These are phyloP conservation scores for Candida frijolesensis DNA, from an alignment of 1,139 yeast species.

Conservation along the genomic window DNA sequence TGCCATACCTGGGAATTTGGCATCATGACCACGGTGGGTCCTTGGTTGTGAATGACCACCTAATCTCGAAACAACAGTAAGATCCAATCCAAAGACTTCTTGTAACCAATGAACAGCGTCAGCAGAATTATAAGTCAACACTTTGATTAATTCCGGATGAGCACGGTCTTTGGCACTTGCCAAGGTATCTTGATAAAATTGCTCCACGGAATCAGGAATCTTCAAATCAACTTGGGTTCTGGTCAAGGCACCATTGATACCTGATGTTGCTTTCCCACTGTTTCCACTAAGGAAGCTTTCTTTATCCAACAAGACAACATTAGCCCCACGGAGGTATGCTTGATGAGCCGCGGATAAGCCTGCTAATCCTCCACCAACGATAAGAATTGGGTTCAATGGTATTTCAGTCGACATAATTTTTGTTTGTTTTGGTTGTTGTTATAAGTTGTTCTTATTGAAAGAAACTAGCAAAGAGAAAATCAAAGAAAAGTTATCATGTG, in stretches of 20 bases:
- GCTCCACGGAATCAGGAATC: constrained; percentile 57
- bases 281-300: constrained; percentile 72
- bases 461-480: background rate
- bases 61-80: constrained; percentile 66
- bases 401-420: constrained; percentile 15
- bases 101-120: constrained; percentile 76
- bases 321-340: constrained; percentile 56
- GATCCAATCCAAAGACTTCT: constrained; percentile 57
- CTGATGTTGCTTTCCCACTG: constrained; percentile 80
- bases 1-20: constrained; percentile 76
- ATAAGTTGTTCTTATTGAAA: background rate
- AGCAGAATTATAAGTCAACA: constrained; percentile 54
- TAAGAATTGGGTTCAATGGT: constrained; percentile 51
- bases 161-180: constrained; percentile 68
- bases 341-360: constrained; percentile 79
- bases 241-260: constrained; percentile 77
- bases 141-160: constrained; percentile 52
- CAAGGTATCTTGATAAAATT: constrained; percentile 66
- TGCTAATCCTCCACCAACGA: constrained; percentile 82
- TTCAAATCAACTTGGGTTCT: constrained; percentile 54
- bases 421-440: background rate
- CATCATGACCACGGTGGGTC: constrained; percentile 71
- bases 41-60: constrained; percentile 79
- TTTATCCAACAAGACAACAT: constrained; percentile 63
- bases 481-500: background rate